phyloP scores from a whole-genome alignment of 768 basidiomycete genomes.

The Hygrocybe coccinea region DNA sequence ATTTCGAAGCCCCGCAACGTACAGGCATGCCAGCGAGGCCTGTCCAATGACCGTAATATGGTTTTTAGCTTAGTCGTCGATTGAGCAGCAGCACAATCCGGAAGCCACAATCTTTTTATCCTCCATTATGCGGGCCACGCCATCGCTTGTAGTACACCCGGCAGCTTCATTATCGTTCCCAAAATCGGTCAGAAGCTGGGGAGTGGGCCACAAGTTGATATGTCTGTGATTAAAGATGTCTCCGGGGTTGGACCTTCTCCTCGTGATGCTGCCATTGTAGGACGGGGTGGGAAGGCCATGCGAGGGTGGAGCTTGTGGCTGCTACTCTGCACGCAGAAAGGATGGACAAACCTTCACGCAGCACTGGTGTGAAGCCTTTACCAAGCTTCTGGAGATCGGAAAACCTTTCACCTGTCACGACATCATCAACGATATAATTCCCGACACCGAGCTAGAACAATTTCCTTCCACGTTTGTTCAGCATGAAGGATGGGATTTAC shows the following conservation, averaged over 20 bases:
- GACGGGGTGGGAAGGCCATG: constrained; percentile 12
- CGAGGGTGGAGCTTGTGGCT: constrained; percentile 16
- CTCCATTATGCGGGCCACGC: constrained; percentile 12
- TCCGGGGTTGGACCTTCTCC: constrained; percentile 14
- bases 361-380: constrained; percentile 17
- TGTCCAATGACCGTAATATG: not conserved
- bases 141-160: constrained; percentile 10
- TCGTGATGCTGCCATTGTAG: constrained; percentile 16
- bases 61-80: constrained; percentile 5
- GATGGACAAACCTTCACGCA: constrained; percentile 14
- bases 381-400: constrained; percentile 13
- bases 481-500: constrained; percentile 12
- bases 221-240: constrained; percentile 7
- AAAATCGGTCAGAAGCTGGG: constrained; percentile 12
- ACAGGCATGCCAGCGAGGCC: constrained; percentile 11
- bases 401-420: constrained; percentile 15
- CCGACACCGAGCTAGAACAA: constrained; percentile 10
- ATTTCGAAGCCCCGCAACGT: too few species aligned
- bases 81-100: constrained; percentile 7
- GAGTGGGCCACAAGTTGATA: constrained; percentile 5
- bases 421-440: constrained; percentile 8
- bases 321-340: constrained; percentile 14
- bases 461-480: constrained; percentile 12
- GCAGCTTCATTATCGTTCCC: constrained; percentile 10
- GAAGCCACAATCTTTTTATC: constrained; percentile 11